Conservation (phyloP, 78 protist genomes). For the Speleostelium caveatum region DNA sequence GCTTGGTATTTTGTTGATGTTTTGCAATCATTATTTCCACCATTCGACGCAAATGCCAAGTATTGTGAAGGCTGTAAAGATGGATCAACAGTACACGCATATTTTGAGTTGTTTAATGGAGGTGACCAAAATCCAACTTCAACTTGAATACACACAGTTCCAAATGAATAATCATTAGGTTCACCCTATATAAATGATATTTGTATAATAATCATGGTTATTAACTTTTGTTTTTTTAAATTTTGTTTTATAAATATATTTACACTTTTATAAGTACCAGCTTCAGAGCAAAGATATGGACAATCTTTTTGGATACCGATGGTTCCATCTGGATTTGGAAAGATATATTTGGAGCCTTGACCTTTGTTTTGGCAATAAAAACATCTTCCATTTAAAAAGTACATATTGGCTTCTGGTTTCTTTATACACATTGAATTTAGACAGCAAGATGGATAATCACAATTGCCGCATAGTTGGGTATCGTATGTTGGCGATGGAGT, state of each 20-base stretch:
- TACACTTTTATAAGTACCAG: background rate
- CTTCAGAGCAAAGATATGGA: background rate
- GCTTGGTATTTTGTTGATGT: conserved; percentile 1
- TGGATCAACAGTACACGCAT: background rate
- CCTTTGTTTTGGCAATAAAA: background rate
- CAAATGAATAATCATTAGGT: background rate
- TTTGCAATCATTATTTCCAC: background rate
- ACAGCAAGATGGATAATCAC: background rate
- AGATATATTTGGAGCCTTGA: background rate
- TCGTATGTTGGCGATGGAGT: background rate
- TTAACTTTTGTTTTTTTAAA: no score
- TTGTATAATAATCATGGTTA: no score
- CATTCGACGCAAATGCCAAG: conserved; percentile 4
- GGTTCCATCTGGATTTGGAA: background rate
- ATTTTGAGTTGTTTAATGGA: background rate
- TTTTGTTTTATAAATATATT: no score
- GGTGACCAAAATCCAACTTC: conserved; percentile 15
- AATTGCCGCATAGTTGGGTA: background rate
- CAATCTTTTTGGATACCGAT: background rate
- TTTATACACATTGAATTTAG: background rate
- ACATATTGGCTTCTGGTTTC: background rate
- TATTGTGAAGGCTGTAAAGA: background rate
- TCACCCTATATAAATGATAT: no score
- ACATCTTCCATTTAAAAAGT: background rate
- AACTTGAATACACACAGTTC: background rate